Evolutionary conservation across 1,139 yeast species (phyloP).

Genomic region (Yamadazyma trypodendri): DNA sequence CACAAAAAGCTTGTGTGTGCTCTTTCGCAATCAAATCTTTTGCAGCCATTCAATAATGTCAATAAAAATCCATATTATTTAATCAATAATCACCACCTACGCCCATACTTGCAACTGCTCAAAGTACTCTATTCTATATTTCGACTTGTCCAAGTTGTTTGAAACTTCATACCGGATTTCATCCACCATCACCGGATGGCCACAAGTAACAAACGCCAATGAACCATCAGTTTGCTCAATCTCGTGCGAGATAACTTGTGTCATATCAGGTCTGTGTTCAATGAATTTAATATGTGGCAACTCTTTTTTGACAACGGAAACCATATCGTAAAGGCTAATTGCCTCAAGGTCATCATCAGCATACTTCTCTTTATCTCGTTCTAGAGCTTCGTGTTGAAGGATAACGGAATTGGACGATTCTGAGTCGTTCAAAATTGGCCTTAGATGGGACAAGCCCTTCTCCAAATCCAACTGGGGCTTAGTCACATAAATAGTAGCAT

Average conservation of each 20-base stretch:
- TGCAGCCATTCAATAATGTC: too few relatives aligned
- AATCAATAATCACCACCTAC: too few relatives aligned
- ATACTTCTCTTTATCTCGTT: conserved; percentile 10
- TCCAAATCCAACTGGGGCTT: conserved; percentile 15
- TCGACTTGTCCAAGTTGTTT: conserved; percentile 19
- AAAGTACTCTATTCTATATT: conserved; percentile 24
- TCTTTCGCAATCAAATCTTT: neutral
- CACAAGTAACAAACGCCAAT: conserved; percentile 36
- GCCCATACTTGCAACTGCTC: conserved; percentile 33
- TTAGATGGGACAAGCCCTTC: conserved; percentile 14
- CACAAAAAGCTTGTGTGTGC: neutral
- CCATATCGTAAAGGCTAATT: conserved; percentile 6
- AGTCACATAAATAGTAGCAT: conserved; percentile 21
- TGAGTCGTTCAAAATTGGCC: conserved; percentile 12
- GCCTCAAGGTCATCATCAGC: conserved; percentile 7
- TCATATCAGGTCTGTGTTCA: conserved; percentile 32
- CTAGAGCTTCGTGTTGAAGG: conserved; percentile 15
- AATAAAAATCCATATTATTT: too few relatives aligned
- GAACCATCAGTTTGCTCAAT: conserved; percentile 25
- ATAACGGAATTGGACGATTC: conserved; percentile 13
- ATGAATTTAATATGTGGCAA: conserved; percentile 24
- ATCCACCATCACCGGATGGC: conserved; percentile 38
- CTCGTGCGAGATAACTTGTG: conserved; percentile 21
- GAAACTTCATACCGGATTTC: conserved; percentile 27
- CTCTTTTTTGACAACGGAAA: conserved; percentile 13